phyloP scores from a whole-genome alignment of 1,139 yeast genomes.

The Meyerozyma smithsonii region DNA sequence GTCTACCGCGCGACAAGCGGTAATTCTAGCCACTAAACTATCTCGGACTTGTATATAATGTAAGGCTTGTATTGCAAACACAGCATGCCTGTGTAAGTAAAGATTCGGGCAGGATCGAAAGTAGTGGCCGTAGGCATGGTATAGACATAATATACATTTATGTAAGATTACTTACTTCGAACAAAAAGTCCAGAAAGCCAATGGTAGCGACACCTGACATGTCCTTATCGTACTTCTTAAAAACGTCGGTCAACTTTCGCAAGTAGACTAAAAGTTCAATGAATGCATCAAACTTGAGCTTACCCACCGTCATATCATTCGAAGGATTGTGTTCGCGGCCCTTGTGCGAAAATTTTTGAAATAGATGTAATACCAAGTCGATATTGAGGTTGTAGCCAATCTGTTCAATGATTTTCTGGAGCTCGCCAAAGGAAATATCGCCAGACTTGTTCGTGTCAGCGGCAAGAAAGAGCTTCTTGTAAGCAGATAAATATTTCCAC shows the following conservation, averaged over 20 bases:
- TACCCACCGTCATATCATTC: constrained; percentile 37
- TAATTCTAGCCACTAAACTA: constrained; percentile 46
- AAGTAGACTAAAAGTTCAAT: constrained; percentile 77
- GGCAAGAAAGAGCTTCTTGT: constrained; percentile 60
- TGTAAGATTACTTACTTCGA: constrained; percentile 48
- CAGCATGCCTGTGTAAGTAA: too few relatives aligned
- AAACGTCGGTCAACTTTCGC: constrained; percentile 71
- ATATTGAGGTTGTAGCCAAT: constrained; percentile 66
- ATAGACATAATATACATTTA: constrained; percentile 6
- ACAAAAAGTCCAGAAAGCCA: constrained; percentile 72
- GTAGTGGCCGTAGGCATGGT: too few relatives aligned
- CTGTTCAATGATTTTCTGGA: constrained; percentile 59
- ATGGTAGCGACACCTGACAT: constrained; percentile 75
- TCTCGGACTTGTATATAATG: constrained; percentile 39
- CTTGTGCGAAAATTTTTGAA: constrained; percentile 51
- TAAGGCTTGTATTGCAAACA: too few relatives aligned
- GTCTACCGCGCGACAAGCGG: constrained; percentile 59
- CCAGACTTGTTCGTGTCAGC: constrained; percentile 61
- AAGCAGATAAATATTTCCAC: constrained; percentile 71
- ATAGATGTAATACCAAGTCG: constrained; percentile 57
- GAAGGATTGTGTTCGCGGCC: constrained; percentile 23
- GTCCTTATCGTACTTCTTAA: constrained; percentile 72
- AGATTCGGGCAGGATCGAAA: too few relatives aligned
- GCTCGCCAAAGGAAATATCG: constrained; percentile 64
- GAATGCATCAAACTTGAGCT: constrained; percentile 74